Percentiles rank a stretch among this genome's conserved stretches.
phyloP scores from a whole-genome alignment of 148 eudicot species.

The Camellia granthamiana region DNA sequence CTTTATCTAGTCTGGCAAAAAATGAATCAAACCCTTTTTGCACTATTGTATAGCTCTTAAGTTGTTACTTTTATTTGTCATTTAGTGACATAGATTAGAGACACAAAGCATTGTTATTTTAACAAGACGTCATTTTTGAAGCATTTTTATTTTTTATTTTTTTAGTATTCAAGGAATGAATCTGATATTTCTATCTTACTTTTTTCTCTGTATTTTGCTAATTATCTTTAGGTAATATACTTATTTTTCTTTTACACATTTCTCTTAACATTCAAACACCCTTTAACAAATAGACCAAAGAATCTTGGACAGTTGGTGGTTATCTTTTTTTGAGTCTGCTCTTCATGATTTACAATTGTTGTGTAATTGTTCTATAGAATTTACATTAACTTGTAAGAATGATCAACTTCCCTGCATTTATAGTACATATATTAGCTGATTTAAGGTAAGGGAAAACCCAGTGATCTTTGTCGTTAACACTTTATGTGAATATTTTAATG shows the following conservation, averaged over 20 bases:
- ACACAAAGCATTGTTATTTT: too few species aligned
- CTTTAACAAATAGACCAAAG: neutral
- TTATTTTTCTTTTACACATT: neutral
- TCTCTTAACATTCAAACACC: neutral
- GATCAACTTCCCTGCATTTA: too few species aligned
- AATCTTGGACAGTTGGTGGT: neutral
- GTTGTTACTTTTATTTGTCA: neutral
- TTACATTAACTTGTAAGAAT: too few species aligned
- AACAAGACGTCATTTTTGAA: neutral
- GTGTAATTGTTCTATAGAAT: too few species aligned
- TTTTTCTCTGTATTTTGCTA: neutral
- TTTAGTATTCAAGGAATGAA: neutral
- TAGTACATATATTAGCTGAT: too few species aligned
- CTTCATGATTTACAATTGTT: too few species aligned
- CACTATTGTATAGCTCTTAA: neutral
- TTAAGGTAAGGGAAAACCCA: too few species aligned
- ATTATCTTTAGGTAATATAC: neutral
- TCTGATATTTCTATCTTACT: neutral
- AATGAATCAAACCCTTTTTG: neutral
- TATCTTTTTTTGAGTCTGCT: neutral
- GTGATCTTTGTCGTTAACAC: too few species aligned
- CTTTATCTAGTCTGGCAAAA: neutral
- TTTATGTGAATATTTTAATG: too few species aligned
- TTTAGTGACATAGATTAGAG: neutral
- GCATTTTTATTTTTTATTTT: neutral